Conservation (phyloP, 1,139 yeast species). For the Yamadazyma trypodendri region DNA sequence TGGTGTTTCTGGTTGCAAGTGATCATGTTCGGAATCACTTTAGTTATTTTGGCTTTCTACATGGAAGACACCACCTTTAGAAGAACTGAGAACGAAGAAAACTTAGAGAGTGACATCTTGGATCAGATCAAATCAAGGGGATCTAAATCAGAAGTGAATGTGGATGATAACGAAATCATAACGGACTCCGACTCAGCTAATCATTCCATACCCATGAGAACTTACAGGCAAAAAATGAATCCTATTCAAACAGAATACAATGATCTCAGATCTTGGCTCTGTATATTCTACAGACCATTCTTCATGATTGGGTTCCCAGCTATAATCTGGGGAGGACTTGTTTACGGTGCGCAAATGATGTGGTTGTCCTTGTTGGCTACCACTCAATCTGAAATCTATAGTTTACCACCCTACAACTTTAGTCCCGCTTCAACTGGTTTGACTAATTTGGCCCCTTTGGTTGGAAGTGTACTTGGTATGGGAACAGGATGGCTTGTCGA, state of each 20-base stretch:
- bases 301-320: conserved; percentile 53
- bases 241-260: conserved; percentile 36
- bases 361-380: conserved; percentile 48
- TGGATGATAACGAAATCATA: too few species aligned
- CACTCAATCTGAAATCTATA: conserved; percentile 44
- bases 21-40: conserved; percentile 46
- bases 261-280: conserved; percentile 40
- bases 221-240: conserved; percentile 35
- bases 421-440: too few species aligned
- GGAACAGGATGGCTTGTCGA: conserved; percentile 46
- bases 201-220: conserved; percentile 25
- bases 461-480: too few species aligned
- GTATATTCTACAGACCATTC: conserved; percentile 43
- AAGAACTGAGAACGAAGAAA: conserved; percentile 18
- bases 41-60: conserved; percentile 38
- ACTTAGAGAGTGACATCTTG: conserved; percentile 21
- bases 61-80: conserved; percentile 48
- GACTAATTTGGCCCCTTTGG: conserved; percentile 42
- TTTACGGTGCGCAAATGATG: conserved; percentile 64
- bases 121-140: conserved; percentile 27
- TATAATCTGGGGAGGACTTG: conserved; percentile 59
- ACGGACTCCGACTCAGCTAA: too few species aligned
- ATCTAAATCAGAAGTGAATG: conserved; percentile 9
- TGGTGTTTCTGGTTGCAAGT: conserved; percentile 48
- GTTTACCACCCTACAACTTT: too few species aligned